Base-by-base conservation (phyloP, 352 stramenopile genomes). In the Phytopythium sindhum region DNA sequence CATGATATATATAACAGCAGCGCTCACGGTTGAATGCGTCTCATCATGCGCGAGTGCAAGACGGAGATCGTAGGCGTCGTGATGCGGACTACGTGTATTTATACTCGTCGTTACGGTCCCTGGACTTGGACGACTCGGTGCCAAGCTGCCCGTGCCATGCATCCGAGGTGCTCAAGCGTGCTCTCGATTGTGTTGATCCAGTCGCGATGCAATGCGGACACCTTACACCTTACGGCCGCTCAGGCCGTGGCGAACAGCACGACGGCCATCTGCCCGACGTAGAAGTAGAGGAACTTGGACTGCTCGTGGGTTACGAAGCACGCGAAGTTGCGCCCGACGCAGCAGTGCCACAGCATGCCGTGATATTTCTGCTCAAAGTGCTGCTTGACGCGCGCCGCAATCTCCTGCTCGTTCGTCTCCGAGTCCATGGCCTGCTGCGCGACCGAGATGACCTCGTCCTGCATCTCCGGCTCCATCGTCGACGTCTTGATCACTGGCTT, bases 251-350 rank as follows among this genome's bases (percentile, higher is more conserved):
- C 88, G 54, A 98, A 98, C 26, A 98, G 80, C 59, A 96, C 96
- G 53, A 98, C 80, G 29, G 91, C 94, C 74, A 96, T 96, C 70
- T 98, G 94, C 23, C 94, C 94, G 51, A 98, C 91, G 86, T 98
- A 98, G 65, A 98, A 98, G 79, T 98, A 98, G 58, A 98, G 90
- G 65, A 98, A 98, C 72, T 97, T 98, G 64, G 79, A 91, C 69
- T 97, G 88, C 67, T 98, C 91, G 67, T 98, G 93, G 3, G 93
- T 98, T 17, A 98, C 94, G 68, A 93, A 97, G 69, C 88, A 97
- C 41, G 93, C 93, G 33, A 98, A 94, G 70, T 98, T 98, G 66
- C 93, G 77, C 2, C 94, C 94, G 47, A 98, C 91, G 66, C 96
- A 97, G 78, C 94, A 98, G 76, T 98, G 94, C 94, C 94, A 98